phyloP scores from a whole-genome alignment of 345 rosid species.

The Triadica sebifera region DNA sequence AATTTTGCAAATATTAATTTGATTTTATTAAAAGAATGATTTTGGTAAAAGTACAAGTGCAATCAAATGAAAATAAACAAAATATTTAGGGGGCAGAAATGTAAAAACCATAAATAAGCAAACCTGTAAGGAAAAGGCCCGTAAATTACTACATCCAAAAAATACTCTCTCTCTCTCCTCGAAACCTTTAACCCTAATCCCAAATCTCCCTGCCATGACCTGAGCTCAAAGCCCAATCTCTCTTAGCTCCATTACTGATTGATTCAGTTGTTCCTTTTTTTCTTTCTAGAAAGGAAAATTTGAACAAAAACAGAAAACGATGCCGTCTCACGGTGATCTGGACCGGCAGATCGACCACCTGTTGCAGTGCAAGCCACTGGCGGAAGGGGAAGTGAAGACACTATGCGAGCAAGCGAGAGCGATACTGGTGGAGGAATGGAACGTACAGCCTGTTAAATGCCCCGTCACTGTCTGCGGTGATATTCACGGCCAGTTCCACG shows the following conservation, averaged over 20 bases:
- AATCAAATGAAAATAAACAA: not conserved
- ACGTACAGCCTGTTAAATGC: slow-evolving; percentile 52
- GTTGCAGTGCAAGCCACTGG: slow-evolving; percentile 36
- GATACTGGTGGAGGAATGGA: slow-evolving; percentile 54
- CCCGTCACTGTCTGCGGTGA: slow-evolving; percentile 59
- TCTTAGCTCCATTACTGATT: not conserved
- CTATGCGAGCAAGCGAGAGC: slow-evolving; percentile 49
- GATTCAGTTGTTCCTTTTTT: not conserved
- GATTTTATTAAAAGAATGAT: too few relatives aligned
- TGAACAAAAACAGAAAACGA: not conserved
- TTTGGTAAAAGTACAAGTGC: too few relatives aligned
- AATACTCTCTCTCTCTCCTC: not conserved
- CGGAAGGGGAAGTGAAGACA: slow-evolving; percentile 37
- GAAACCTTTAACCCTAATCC: slow-evolving; percentile 12
- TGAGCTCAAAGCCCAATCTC: slow-evolving; percentile 8
- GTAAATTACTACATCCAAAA: not conserved
- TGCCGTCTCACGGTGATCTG: slow-evolving; percentile 35
- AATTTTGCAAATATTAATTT: not conserved
- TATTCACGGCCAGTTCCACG: slow-evolving; percentile 54
- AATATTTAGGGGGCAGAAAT: not conserved
- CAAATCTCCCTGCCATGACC: slow-evolving; percentile 15
- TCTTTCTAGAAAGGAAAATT: not conserved
- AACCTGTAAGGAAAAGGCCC: slow-evolving; percentile 1
- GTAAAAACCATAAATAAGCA: not conserved
- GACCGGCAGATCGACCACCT: slow-evolving; percentile 37